Evolutionary conservation across 202 grass and related monocot species (phyloP), one percentile per base, ranked within the genome.

Genomic region (Schoenoplectus tabernaemontani): DNA sequence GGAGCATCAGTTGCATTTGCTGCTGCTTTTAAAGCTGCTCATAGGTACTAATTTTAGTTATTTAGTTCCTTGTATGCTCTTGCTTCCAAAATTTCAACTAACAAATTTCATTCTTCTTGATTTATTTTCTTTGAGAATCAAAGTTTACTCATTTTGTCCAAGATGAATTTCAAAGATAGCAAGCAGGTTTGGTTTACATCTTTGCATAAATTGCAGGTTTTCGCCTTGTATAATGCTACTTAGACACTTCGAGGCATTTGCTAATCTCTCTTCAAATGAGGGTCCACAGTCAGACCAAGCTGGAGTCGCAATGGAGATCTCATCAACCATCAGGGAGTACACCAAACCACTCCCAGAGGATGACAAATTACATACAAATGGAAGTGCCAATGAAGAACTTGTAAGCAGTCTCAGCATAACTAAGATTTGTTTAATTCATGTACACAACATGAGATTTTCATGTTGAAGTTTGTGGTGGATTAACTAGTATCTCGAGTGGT

Each of bases 181-280:
- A 5, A n/a, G 5, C 24, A 51, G 11, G 39, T 44, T 69, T 22
- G n/a, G 23, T 72, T 50, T 74, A 33, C 20, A 74, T 32, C 13
- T 54, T 74, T 74, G 28, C 48, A 74, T 71, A 53, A 53, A 53
- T 30, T 65, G 69, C 89, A 98, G 91, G 88, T 95, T 92, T 78
- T 92, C 88, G 75, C 96, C 96, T 74, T 95, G 84, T 86, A 86
- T 98, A 85, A 62, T 98, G 68, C 81, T 98, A 83, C 90, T 95
- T 85, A 90, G 86, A 30, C 87, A 98, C 64, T 95, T 95, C 51
- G 86, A 95, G 83, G 86, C 83, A 43, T 90, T 98, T 81, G 83
- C 84, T 22, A 95, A 89, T 85, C 30, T 89, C 63, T 95, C 91
- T 83, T 92, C 90, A 68, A 92, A 80, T 16, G 89, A 98, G 81